These are phyloP conservation scores for Garcia nutans DNA, from an alignment of 345 rosid genomes.

Conservation along the genomic window DNA sequence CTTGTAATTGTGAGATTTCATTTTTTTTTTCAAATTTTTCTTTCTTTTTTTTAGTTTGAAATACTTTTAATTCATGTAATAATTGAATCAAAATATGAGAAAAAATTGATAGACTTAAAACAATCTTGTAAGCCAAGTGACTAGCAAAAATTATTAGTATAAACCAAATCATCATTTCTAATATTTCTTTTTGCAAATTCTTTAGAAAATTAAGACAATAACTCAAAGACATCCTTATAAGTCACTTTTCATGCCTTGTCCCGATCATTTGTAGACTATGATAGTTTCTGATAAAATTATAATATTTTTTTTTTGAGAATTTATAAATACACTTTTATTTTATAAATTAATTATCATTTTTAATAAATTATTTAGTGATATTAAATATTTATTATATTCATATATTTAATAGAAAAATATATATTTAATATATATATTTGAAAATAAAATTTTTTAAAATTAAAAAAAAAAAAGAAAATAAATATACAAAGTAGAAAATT, in stretches of 20 bases:
- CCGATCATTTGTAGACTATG: constrained; percentile 19
- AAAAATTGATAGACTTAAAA: not conserved
- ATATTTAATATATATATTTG: too few relatives aligned
- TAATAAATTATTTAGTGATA: too few relatives aligned
- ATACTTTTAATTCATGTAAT: constrained; percentile 11
- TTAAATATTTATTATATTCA: too few relatives aligned
- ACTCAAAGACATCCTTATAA: constrained; percentile 7
- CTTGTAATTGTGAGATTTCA: constrained; percentile 38
- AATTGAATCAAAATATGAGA: not conserved
- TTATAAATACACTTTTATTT: too few relatives aligned
- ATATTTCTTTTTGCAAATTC: not conserved
- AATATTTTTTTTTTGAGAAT: not conserved
- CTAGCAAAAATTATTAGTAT: not conserved
- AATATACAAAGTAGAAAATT: too few relatives aligned
- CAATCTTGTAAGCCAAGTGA: constrained; percentile 5
- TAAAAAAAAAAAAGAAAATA: too few relatives aligned
- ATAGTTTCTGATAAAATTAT: not conserved
- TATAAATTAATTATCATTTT: too few relatives aligned
- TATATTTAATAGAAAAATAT: too few relatives aligned
- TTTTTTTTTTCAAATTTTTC: not conserved
- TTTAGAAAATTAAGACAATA: not conserved
- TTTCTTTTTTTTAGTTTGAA: constrained; percentile 21
- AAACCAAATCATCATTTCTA: not conserved
- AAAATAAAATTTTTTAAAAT: too few relatives aligned
- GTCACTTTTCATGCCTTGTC: constrained; percentile 16